Evolutionary conservation across 1,284 basidiomycete genomes (phyloP), one percentile per base, ranked within the genome.

Genomic region (Cerioporus squamosus): DNA sequence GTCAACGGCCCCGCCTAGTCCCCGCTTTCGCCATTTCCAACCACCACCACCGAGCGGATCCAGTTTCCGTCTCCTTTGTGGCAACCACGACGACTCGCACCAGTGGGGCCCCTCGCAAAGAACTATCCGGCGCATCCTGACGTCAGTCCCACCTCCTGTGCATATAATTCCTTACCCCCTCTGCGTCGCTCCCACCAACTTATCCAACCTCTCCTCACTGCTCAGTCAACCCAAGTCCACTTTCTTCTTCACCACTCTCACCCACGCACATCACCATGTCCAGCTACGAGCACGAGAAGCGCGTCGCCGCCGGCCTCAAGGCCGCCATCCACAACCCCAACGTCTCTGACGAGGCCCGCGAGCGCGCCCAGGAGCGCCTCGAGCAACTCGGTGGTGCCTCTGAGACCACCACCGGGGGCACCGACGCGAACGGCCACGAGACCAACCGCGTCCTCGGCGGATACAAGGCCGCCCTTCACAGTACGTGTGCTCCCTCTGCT

Each of bases 281-380:
- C n/a, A 18, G 8, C 53, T 18, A 53, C 51, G 46, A 36, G 10
- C 33, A 36, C n/a, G 67, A 65, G 49, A 77, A 77, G 67, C 79
- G 77, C 65, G 79, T 84, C 53, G 78, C 75, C 36, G 81, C 79
- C 0, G 82, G 85, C 45, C 75, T 84, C 65, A 85, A 84, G 66
- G 81, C 83, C n/a, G 74, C 82, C 20, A 74, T 85, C 17, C 68
- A 77, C 59, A 84, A 85, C 66, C 82, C 81, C 17, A 76, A 80
- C 55, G 81, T 84, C 44, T 81, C 81, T 4, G 73, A 76, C 1
- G 77, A 78, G 59, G 84, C 84, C 3, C 83, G 82, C 67, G 69
- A 74, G 49, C 74, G 76, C 36, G 83, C 84, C 3, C 69, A 70
- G 40, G 70, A 78, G 46, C 74, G 74, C 17, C 74, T 85, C n/a